Conservation (phyloP, 192 early-diverging fungal species). For the Gryganskiella cystojenkinii region DNA sequence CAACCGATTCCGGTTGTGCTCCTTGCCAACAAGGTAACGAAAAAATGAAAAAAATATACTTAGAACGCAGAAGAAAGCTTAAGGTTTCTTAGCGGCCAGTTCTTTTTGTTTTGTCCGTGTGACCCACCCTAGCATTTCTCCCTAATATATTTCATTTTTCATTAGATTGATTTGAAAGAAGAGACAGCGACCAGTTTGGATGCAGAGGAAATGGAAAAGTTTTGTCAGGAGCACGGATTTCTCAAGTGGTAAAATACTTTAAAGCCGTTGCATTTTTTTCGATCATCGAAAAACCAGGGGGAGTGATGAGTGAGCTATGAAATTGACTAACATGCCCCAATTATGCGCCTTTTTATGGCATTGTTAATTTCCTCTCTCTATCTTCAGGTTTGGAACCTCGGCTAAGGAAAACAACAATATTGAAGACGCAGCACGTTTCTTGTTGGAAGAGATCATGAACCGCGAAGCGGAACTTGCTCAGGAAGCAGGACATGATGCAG, state of each 20-base stretch:
- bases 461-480: conserved; percentile 47
- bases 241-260: conserved; percentile 56
- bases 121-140: not conserved
- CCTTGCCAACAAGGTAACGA: conserved; percentile 68
- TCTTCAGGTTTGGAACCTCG: conserved; percentile 65
- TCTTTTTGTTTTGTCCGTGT: not conserved
- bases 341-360: not conserved
- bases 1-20: conserved; percentile 64
- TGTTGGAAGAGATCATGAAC: conserved; percentile 56
- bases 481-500: not conserved
- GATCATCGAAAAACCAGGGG: too few relatives aligned
- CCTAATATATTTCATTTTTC: not conserved
- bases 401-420: conserved; percentile 72
- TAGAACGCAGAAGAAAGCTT: not conserved
- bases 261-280: not conserved
- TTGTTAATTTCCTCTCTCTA: not conserved
- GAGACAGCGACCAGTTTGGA: conserved; percentile 35
- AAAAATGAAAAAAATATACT: not conserved
- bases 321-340: not conserved
- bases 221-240: conserved; percentile 65
- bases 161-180: conserved; percentile 57
- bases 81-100: not conserved
- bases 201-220: conserved; percentile 56
- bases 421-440: conserved; percentile 64
- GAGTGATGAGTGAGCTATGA: not conserved